These are phyloP conservation scores for Pichia norvegensis DNA, from an alignment of 1,139 yeast species.

Conservation along the genomic window DNA sequence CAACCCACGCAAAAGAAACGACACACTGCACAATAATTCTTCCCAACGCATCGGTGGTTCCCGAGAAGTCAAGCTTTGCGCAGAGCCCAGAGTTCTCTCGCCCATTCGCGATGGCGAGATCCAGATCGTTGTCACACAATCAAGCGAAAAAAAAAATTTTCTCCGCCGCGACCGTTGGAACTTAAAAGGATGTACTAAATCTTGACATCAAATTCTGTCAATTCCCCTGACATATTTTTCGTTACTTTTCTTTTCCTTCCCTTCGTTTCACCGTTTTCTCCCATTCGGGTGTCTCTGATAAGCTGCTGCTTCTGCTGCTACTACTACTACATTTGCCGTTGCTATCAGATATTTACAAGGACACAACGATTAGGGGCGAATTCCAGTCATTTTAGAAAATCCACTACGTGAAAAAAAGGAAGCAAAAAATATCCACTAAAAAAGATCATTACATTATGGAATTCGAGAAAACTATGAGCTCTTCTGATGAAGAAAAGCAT, in stretches of 20 bases:
- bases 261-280: background rate
- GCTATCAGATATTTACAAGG: background rate
- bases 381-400: background rate
- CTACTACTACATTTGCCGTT: background rate
- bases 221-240: background rate
- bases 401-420: background rate
- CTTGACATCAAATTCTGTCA: background rate
- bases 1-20: no score
- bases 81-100: no score
- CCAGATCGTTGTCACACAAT: no score
- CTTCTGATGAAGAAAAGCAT: background rate
- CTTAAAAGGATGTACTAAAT: background rate
- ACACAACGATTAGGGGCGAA: background rate
- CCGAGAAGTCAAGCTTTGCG: no score
- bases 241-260: background rate
- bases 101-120: no score
- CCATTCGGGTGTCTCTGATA: background rate
- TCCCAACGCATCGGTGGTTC: no score
- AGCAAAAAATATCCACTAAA: no score
- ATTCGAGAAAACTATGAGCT: background rate
- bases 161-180: no score
- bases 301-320: background rate
- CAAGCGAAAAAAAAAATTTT: no score
- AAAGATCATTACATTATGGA: background rate
- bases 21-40: no score